Evolutionary conservation across 2,329 filamentous ascomycete species (phyloP).

Genomic region (Dothistroma septosporum): DNA sequence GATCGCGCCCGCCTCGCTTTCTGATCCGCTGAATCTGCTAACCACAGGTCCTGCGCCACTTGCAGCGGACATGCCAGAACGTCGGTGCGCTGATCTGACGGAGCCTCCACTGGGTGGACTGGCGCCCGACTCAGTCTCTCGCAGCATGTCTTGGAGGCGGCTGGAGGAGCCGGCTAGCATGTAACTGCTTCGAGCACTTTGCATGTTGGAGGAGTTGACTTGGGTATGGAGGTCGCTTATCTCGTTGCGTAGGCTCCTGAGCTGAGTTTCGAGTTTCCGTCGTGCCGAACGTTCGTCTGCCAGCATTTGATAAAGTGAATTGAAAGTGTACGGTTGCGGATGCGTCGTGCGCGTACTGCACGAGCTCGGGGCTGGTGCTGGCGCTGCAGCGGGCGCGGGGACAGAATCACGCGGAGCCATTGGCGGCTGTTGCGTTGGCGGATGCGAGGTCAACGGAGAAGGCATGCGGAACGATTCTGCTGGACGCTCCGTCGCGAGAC

Average conservation of each 20-base stretch:
- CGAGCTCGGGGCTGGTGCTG: not conserved
- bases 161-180: conserved; percentile 24
- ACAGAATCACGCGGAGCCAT: conserved; percentile 11
- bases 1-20: conserved; percentile 21
- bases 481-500: conserved; percentile 5
- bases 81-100: conserved; percentile 14
- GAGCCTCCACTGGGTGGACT: conserved; percentile 10
- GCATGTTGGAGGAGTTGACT: conserved; percentile 22
- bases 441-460: conserved; percentile 6
- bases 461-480: conserved; percentile 8
- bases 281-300: conserved; percentile 36
- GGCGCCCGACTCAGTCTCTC: conserved; percentile 25
- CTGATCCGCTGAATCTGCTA: conserved; percentile 27
- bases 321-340: conserved; percentile 28
- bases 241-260: conserved; percentile 28
- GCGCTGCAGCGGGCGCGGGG: conserved; percentile 12
- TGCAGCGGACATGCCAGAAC: conserved; percentile 12
- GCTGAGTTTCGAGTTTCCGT: conserved; percentile 33
- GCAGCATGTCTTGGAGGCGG: conserved; percentile 26
- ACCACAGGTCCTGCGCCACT: conserved; percentile 5
- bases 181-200: conserved; percentile 28
- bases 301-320: conserved; percentile 38
- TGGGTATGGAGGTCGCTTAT: conserved; percentile 33
- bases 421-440: conserved; percentile 5
- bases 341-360: not conserved